Evolutionary conservation across 2,329 filamentous ascomycete genomes (phyloP), one percentile per base, ranked within the genome.

Genomic region (Dryadomyces quercivorus): DNA sequence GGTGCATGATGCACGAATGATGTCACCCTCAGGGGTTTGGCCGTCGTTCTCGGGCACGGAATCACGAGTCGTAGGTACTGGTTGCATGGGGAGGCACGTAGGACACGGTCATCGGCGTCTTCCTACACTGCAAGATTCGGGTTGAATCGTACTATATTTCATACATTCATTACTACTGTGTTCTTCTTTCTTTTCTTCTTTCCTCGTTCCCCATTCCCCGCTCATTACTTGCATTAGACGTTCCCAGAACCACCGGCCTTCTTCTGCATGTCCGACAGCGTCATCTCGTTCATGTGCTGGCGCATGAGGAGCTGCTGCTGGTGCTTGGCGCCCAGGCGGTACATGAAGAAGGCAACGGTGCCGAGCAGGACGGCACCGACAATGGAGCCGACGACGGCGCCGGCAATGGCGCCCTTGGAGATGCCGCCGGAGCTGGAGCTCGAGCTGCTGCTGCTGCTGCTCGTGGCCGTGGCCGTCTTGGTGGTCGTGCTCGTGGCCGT

Each of bases 341-440:
- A 57, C 16, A 50, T 22, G 7, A 52, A 51, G 43, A 43, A 54
- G 8, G 31, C 40, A 0, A 34, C 46, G 22, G 10, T 50, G 1
- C 8, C 54, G 10, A 56, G 18, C 5, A 56, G 12, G 2, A 45
- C 54, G 3, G 64, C 65, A 9, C 63, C 66, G 9, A 64, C 61
- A 16, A 67, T 57, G 2, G 64, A 64, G 15, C 67, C 67, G 21
- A 68, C 67, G 5, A 67, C 66, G 43, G 70, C 67, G 9, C 68
- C 68, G 2, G 66, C 67, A 53, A 65, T 67, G 46, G 64, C 65
- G 12, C 67, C 67, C 4, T 53, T 59, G 16, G 61, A 62, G 2
- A 70, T 63, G 4, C 63, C 65, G 46, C 22, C 9, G 7, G 42
- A 44, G 4, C 16, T 20, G 22, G 22, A 8, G 22, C 22, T 18